These are phyloP conservation scores for Volvox carteri DNA, from an alignment of 163 green algal genomes.

Conservation along the genomic window DNA sequence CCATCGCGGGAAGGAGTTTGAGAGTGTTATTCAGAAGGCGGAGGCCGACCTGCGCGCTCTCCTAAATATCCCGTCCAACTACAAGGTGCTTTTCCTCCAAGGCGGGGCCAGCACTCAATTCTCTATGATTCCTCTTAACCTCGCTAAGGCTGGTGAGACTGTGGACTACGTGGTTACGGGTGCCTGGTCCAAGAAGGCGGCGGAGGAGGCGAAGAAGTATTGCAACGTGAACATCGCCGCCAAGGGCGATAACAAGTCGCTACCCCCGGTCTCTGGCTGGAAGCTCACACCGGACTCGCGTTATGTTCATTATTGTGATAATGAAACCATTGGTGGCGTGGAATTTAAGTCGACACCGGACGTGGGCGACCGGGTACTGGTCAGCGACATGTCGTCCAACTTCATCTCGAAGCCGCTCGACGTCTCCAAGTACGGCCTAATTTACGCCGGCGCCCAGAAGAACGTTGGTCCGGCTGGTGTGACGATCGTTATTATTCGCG, in stretches of 20 bases:
- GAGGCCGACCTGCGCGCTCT: slow-evolving; percentile 95
- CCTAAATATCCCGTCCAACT: slow-evolving; percentile 96
- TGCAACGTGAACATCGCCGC: slow-evolving; percentile 90
- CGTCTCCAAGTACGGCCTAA: slow-evolving; percentile 97
- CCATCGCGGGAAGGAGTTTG: slow-evolving; percentile 98
- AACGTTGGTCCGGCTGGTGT: slow-evolving; percentile 97
- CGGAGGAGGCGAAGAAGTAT: slow-evolving; percentile 88
- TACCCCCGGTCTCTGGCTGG: slow-evolving; percentile 85
- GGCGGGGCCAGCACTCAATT: slow-evolving; percentile 97
- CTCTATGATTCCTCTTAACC: slow-evolving; percentile 95
- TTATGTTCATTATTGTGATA: slow-evolving; percentile 99
- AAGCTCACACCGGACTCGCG: slow-evolving; percentile 87
- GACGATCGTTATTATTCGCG: slow-evolving; percentile 96
- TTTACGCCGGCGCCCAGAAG: slow-evolving; percentile 99
- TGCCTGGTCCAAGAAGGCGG: slow-evolving; percentile 96
- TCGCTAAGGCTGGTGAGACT: slow-evolving; percentile 82
- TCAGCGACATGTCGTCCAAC: slow-evolving; percentile 99
- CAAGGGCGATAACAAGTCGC: slow-evolving; percentile 90
- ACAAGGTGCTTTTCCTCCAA: slow-evolving; percentile 83
- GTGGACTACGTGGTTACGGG: slow-evolving; percentile 96
- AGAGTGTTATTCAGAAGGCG: slow-evolving; percentile 90
- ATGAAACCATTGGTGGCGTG: slow-evolving; percentile 97
- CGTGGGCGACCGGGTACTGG: slow-evolving; percentile 76
- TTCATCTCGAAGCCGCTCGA: slow-evolving; percentile 98
- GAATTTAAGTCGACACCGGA: slow-evolving; percentile 79